Evolutionary conservation across 306 rosid species (phyloP), one percentile per base, ranked within the genome.

Genomic region (Carpinus viminea): DNA sequence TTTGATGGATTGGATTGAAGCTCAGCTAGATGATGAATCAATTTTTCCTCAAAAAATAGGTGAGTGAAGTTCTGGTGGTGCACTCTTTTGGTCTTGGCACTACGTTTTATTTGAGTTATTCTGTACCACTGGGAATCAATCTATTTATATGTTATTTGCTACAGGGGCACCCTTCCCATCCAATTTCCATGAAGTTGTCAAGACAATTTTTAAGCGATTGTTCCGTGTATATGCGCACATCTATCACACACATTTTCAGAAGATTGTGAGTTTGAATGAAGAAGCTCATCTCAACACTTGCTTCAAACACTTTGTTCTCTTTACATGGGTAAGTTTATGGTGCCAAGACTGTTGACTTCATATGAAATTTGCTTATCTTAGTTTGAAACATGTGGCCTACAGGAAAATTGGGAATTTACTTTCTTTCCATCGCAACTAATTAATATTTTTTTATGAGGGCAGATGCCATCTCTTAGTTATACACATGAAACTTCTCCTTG

Each of bases 211-310:
- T 66, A 93, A 93, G 83, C 80, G 98, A 47, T 73, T 93, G 79
- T 93, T 93, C 84, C 94, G 98, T 60, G 97, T 93, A 13, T 93
- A 93, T 78, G 98, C 98, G 20, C 98, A 93, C 73, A 88, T 93
- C 48, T 91, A 93, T 77, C 97, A 91, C 77, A 85, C 94, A 24
- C 98, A 93, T 83, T 93, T 93, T 74, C 92, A 84, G 78, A 91
- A 90, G 88, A 93, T 93, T 47, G 88, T 91, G 75, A 88, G 91
- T 81, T 84, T 93, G 88, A 93, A 91, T 86, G 98, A 93, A 85
- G 95, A 93, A 85, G 98, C 98, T 77, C 98, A 93, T 78, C 88
- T 93, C 52, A 93, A 93, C 65, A 93, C 98, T 68, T 93, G 97
- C 93, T 91, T 93, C 85, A 93, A 93, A 88, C 98, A 93, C 80